Base-by-base conservation (phyloP, 176 grass and related monocot species). In the Juncus inflexus region DNA sequence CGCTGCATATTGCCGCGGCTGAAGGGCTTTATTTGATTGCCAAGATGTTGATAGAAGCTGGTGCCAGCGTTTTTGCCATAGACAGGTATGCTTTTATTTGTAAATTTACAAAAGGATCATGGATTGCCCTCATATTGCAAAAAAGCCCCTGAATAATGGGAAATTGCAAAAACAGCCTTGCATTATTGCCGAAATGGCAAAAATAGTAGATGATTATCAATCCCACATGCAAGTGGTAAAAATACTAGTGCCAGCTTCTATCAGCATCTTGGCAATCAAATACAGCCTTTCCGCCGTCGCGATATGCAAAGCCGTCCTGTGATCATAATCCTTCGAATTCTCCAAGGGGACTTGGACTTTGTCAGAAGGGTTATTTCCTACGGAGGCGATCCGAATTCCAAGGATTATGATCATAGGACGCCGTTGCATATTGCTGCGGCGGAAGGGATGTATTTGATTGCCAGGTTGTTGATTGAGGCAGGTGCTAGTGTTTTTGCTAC, bases 371-470 rank as follows among this genome's bases (percentile, higher is more conserved):
- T 79, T 42, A 77, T 99, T 10, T 66, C 83, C 9, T 94, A 80
- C n/a, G 95, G 86, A 15, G 75, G 65, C 0, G 89, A 99, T 65
- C 80, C 89, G 0, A 84, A 94, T 77, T 80, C 80, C 6, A 76
- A 73, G 6, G 95, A 99, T 63, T 99, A 99, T 76, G 95, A 99
- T 68, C 89, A 83, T 35, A 85, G 95, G 36, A 86, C 78, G 2
- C 86, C 88, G 4, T 88, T 99, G 63, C 95, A 99, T 80, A 84
- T 94, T 67, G 95, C 95, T 10, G 80, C 95, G 12, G 83, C 86
- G 12, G 83, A 82, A 41, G 95, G 95, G 47, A 58, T 90, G 61
- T 94, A 90, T 76, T 76, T 84, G 19, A 84, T 90, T 58, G 86
- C 89, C 15, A 84, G 86, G 74, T 62, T 84, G 65, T 83, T 99